phyloP scores from a whole-genome alignment of 441 rosid genomes.

The Jatropha multifida region DNA sequence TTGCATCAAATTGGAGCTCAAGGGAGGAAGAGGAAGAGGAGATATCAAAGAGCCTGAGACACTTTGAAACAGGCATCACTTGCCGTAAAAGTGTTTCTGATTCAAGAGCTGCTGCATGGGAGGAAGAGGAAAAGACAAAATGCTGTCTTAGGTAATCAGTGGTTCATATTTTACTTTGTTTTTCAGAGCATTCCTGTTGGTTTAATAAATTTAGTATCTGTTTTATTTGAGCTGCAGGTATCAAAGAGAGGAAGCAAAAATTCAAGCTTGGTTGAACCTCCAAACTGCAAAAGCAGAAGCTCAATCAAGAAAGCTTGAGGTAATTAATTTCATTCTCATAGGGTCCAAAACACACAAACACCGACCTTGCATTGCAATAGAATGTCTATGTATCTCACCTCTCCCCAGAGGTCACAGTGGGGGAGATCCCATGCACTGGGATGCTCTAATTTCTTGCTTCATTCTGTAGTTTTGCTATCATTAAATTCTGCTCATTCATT shows the following conservation, averaged over 20 bases:
- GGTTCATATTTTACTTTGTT: background rate
- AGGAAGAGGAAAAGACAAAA: conserved; percentile 72
- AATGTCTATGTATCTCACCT: background rate
- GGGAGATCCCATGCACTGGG: background rate
- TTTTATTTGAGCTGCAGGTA: conserved; percentile 44
- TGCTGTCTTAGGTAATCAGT: conserved; percentile 64
- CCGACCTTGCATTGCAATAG: background rate
- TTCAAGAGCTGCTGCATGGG: conserved; percentile 64
- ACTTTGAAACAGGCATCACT: conserved; percentile 56
- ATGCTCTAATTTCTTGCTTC: background rate
- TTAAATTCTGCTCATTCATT: background rate
- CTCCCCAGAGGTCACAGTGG: background rate
- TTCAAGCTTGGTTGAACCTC: conserved; percentile 93
- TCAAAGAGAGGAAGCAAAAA: conserved; percentile 92
- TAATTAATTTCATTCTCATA: conserved; percentile 23
- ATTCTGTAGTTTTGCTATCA: background rate
- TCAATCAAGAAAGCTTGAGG: conserved; percentile 93
- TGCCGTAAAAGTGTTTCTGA: conserved; percentile 52
- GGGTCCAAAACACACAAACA: background rate
- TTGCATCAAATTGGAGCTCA: conserved; percentile 83
- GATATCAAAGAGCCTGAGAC: conserved; percentile 83
- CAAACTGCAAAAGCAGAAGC: conserved; percentile 97
- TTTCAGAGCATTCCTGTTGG: conserved; percentile 2
- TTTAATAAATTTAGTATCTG: background rate
- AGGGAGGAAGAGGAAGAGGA: conserved; percentile 96